Conservation (phyloP, 495 filamentous ascomycete species). For the Lasiosphaeria hispida region DNA sequence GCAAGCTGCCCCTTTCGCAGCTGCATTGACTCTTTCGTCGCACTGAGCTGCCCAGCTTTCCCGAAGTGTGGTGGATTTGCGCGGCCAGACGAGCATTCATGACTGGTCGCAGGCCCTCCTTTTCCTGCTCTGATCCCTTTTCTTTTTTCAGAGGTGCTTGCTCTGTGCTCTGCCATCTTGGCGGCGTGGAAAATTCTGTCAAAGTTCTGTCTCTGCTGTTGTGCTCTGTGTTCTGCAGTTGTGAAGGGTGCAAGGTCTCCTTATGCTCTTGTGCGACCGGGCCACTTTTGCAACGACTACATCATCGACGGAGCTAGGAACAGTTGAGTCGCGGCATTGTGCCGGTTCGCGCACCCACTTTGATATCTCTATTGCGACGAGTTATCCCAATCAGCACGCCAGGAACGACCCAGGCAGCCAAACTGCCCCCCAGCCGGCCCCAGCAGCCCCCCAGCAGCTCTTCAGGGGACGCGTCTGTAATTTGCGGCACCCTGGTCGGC, state of each 20-base stretch:
- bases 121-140: slow-evolving; percentile 5
- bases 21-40: slow-evolving; percentile 8
- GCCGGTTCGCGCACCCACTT: slow-evolving; percentile 6
- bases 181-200: too few relatives aligned
- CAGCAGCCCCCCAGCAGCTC: slow-evolving; percentile 13
- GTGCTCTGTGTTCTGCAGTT: too few relatives aligned
- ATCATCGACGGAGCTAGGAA: too few relatives aligned
- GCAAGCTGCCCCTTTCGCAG: slow-evolving; percentile 3
- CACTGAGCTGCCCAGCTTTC: background rate
- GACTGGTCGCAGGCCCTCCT: slow-evolving; percentile 10
- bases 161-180: too few relatives aligned
- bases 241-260: too few relatives aligned
- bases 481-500: slow-evolving; percentile 34
- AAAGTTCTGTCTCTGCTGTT: too few relatives aligned
- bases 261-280: too few relatives aligned
- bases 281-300: too few relatives aligned
- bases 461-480: slow-evolving; percentile 40
- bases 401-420: too few relatives aligned
- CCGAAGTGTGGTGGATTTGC: slow-evolving; percentile 10
- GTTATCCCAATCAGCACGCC: slow-evolving; percentile 6
- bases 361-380: slow-evolving; percentile 10
- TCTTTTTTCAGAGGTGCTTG: slow-evolving; percentile 8
- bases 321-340: background rate
- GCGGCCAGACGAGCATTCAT: background rate
- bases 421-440: background rate